Evolutionary conservation across 2,329 filamentous ascomycete genomes (phyloP).

Genomic region (Sordariomycetes sp.): DNA sequence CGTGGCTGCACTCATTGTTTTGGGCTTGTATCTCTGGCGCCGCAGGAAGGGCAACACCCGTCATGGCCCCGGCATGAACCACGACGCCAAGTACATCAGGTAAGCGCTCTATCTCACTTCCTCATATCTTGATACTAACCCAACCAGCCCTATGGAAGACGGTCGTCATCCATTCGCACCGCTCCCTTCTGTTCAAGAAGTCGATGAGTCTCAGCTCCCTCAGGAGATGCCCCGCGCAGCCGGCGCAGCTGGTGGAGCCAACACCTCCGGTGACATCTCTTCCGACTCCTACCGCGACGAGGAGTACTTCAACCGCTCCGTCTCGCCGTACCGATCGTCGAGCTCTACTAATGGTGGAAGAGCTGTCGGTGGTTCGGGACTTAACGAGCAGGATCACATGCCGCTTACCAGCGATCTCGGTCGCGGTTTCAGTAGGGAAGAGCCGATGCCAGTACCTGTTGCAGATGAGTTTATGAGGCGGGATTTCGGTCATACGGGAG

Average conservation of each 20-base stretch:
- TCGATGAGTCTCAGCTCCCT: constrained; percentile 9
- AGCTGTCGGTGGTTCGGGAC: constrained; percentile 13
- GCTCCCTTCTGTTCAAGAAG: constrained; percentile 16
- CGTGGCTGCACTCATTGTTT: constrained; percentile 29
- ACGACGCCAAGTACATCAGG: constrained; percentile 31
- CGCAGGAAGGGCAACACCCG: constrained; percentile 32
- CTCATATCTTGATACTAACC: constrained; percentile 8
- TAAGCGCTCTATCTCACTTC: constrained; percentile 12
- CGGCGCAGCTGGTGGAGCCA: background rate
- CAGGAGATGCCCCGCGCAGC: constrained; percentile 5
- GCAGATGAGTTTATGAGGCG: background rate
- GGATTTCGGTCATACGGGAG: background rate
- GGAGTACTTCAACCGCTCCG: background rate
- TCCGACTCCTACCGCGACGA: background rate
- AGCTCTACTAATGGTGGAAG: constrained; percentile 5
- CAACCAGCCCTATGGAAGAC: constrained; percentile 17
- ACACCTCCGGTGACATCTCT: background rate
- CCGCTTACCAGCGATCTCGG: constrained; percentile 27
- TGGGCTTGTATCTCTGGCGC: constrained; percentile 33
- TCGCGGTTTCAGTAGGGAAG: background rate
- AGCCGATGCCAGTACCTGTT: background rate
- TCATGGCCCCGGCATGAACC: constrained; percentile 27
- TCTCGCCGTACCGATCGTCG: constrained; percentile 1
- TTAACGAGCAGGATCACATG: constrained; percentile 22
- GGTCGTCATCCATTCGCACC: constrained; percentile 16